These are phyloP conservation scores for Metschnikowia kunwiensis DNA, from an alignment of 805 yeast species.

Conservation along the genomic window DNA sequence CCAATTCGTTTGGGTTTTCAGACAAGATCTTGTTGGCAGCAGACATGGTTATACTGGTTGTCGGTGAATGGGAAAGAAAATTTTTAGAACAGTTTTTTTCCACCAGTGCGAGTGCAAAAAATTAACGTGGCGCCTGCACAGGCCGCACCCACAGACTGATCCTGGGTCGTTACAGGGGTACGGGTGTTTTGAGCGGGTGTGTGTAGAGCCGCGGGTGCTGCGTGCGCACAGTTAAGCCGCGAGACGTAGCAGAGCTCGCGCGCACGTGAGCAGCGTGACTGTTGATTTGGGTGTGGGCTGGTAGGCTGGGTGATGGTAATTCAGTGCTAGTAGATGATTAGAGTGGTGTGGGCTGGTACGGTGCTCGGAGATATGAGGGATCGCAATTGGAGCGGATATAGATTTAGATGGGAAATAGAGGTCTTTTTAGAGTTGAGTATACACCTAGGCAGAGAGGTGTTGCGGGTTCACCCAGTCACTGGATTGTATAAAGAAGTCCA, in stretches of 20 bases:
- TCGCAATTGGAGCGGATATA: too few species aligned
- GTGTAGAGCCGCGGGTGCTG: not conserved
- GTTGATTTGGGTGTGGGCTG: conserved; percentile 1
- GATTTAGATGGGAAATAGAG: too few species aligned
- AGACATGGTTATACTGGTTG: conserved; percentile 62
- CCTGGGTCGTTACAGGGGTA: too few species aligned
- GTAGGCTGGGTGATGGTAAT: too few species aligned
- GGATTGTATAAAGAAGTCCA: too few species aligned
- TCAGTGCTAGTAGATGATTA: too few species aligned
- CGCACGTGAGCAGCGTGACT: conserved; percentile 9
- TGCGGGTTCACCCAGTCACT: too few species aligned
- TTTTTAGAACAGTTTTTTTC: conserved; percentile 13
- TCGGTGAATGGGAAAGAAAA: conserved; percentile 17
- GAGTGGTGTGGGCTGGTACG: too few species aligned
- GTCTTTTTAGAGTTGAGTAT: too few species aligned
- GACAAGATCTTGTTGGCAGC: conserved; percentile 94
- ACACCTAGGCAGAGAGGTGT: too few species aligned
- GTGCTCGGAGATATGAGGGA: too few species aligned
- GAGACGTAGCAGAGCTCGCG: not conserved
- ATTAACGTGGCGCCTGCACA: conserved; percentile 13
- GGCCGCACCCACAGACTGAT: conserved; percentile 10
- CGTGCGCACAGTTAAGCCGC: not conserved
- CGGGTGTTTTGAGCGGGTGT: not conserved
- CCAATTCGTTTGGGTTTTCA: conserved; percentile 96
- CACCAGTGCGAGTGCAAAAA: conserved; percentile 16